These are phyloP conservation scores for Westerdykella sp. DNA, from an alignment of 2,329 filamentous ascomycete genomes.

Conservation along the genomic window DNA sequence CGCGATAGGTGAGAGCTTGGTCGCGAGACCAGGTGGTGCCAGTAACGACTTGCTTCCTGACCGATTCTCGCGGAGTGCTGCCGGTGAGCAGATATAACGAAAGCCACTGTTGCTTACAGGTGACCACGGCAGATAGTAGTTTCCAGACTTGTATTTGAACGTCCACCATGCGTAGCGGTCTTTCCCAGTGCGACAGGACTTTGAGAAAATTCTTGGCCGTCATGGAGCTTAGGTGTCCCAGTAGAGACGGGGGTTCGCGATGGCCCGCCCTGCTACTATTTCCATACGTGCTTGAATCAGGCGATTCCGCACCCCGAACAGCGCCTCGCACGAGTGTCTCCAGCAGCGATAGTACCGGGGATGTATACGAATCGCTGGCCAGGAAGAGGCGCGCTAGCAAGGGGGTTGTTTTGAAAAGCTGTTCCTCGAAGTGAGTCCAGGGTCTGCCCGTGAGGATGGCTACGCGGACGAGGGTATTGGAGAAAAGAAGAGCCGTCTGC, in stretches of 20 bases:
- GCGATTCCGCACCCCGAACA: constrained; percentile 47
- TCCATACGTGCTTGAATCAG: constrained; percentile 6
- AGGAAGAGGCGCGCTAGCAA: constrained; percentile 72
- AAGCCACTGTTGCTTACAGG: constrained; percentile 92
- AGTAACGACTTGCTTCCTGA: constrained; percentile 52
- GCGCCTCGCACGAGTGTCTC: constrained; percentile 67
- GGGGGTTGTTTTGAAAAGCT: constrained; percentile 74
- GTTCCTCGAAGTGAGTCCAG: constrained; percentile 63
- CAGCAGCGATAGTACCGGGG: constrained; percentile 61
- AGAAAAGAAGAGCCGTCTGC: constrained; percentile 57
- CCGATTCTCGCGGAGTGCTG: constrained; percentile 69
- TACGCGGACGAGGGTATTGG: constrained; percentile 63
- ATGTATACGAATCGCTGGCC: constrained; percentile 58
- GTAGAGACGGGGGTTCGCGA: constrained; percentile 77
- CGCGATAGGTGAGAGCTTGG: constrained; percentile 66
- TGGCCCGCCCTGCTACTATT: constrained; percentile 26
- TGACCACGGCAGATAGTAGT: constrained; percentile 78
- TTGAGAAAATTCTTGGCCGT: constrained; percentile 79
- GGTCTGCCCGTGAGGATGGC: constrained; percentile 58
- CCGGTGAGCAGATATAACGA: constrained; percentile 88
- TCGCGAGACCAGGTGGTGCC: constrained; percentile 34
- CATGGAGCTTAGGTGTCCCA: constrained; percentile 78
- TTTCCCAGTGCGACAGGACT: constrained; percentile 69
- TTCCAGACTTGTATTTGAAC: constrained; percentile 72
- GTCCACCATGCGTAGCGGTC: constrained; percentile 60